Evolutionary conservation across 805 yeast species (phyloP).

Genomic region (Metschnikowia cerradonensis): DNA sequence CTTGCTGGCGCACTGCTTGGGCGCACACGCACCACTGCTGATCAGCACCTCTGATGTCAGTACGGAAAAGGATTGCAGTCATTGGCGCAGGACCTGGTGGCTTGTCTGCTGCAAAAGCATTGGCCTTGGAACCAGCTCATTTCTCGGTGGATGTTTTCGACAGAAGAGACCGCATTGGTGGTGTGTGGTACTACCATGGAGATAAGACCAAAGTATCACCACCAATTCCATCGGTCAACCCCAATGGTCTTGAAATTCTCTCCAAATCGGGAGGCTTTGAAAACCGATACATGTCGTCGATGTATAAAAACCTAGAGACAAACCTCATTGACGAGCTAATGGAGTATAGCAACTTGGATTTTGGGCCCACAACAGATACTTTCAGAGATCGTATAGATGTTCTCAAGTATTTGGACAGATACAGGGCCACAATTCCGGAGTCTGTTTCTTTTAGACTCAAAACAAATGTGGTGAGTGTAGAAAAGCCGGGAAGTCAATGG

Average conservation of each 20-base stretch:
- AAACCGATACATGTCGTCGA: constrained; percentile 18
- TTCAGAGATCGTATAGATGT: constrained; percentile 66
- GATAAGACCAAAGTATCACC: constrained; percentile 18
- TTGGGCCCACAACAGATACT: constrained; percentile 41
- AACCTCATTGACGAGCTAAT: constrained; percentile 40
- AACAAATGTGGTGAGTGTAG: constrained; percentile 34
- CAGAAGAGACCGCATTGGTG: constrained; percentile 59
- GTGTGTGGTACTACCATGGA: constrained; percentile 65
- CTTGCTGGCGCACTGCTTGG: neutral
- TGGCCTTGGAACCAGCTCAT: constrained; percentile 48
- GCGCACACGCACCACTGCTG: neutral
- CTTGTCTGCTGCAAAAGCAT: constrained; percentile 59
- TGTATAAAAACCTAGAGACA: constrained; percentile 24
- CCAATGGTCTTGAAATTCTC: constrained; percentile 15
- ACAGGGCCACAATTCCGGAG: constrained; percentile 38
- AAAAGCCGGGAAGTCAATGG: constrained; percentile 13
- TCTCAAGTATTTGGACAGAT: constrained; percentile 53
- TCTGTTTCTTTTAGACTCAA: constrained; percentile 37
- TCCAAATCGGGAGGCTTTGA: constrained; percentile 8
- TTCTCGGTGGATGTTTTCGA: constrained; percentile 56
- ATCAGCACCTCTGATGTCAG: neutral
- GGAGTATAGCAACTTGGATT: constrained; percentile 57
- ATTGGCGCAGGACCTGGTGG: constrained; percentile 82
- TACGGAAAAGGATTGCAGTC: constrained; percentile 45
- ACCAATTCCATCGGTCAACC: constrained; percentile 21